Evolutionary conservation across 1,139 yeast genomes (phyloP).

Genomic region (Cylindricascospora bacillispora): DNA sequence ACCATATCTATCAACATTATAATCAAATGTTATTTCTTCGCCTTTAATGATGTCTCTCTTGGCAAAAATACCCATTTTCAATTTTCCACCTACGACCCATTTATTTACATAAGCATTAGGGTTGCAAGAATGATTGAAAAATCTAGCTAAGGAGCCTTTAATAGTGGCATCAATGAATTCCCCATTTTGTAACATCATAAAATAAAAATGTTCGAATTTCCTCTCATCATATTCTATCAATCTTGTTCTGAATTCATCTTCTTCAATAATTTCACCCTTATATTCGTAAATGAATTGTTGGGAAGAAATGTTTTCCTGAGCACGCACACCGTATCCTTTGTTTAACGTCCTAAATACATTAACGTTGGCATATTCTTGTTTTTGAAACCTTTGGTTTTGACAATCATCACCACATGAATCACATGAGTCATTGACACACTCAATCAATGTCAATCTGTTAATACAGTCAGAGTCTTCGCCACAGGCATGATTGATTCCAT

Average conservation of each 20-base stretch:
- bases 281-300: constrained; percentile 77
- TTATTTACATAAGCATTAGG: constrained; percentile 94
- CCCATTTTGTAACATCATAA: constrained; percentile 92
- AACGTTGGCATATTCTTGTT: constrained; percentile 54
- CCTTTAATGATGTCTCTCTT: constrained; percentile 59
- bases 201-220: constrained; percentile 78
- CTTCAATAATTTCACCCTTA: constrained; percentile 87
- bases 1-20: constrained; percentile 93
- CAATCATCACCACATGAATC: constrained; percentile 64
- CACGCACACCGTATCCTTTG: constrained; percentile 86
- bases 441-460: constrained; percentile 82
- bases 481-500: constrained; percentile 55
- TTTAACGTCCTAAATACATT: constrained; percentile 67
- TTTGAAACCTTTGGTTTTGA: constrained; percentile 80
- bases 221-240: constrained; percentile 61
- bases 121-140: constrained; percentile 87
- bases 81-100: constrained; percentile 89
- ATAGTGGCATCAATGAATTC: constrained; percentile 91
- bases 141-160: constrained; percentile 78
- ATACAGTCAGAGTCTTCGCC: constrained; percentile 82
- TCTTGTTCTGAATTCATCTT: constrained; percentile 53
- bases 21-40: constrained; percentile 91
- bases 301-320: constrained; percentile 43
- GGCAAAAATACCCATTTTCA: constrained; percentile 92
- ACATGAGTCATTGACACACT: constrained; percentile 66